Evolutionary conservation across 345 rosid species (phyloP).

Genomic region (Eucalyptus erythrocorys): DNA sequence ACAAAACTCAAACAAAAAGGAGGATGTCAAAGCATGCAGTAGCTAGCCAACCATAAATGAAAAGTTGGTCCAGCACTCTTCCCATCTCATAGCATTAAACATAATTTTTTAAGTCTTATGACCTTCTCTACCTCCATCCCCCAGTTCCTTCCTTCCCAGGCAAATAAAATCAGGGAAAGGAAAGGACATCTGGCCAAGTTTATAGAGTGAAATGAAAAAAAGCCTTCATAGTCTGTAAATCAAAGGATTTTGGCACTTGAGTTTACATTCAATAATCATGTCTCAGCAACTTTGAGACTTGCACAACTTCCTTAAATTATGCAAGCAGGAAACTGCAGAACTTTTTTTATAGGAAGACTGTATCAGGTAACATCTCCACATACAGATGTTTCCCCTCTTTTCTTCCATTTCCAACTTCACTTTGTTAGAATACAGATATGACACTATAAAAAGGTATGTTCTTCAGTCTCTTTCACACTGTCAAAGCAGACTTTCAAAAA

Average conservation of each 20-base stretch:
- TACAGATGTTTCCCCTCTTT: constrained; percentile 80
- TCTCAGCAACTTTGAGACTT: constrained; percentile 62
- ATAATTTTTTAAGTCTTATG: background rate
- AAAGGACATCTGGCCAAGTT: background rate
- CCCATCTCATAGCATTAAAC: background rate
- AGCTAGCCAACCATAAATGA: background rate
- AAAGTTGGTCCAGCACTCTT: background rate
- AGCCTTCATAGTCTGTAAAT: background rate
- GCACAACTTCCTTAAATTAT: constrained; percentile 43
- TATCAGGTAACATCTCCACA: constrained; percentile 85
- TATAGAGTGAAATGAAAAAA: background rate
- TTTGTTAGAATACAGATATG: background rate
- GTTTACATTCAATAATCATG: constrained; percentile 1
- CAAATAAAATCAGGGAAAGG: background rate
- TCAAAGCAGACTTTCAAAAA: background rate
- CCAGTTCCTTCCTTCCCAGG: background rate
- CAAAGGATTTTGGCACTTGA: background rate
- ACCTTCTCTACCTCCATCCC: background rate
- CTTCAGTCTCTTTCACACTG: background rate
- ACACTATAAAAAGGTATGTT: background rate
- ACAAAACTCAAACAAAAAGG: background rate
- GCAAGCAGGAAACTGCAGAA: constrained; percentile 81
- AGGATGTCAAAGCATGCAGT: background rate
- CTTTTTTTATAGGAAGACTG: constrained; percentile 79
- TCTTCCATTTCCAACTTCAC: constrained; percentile 41